A percentile compares a stretch with the other conserved stretches of the same genome.
Conservation (phyloP, 805 yeast genomes). For the Yarrowia sp. region DNA sequence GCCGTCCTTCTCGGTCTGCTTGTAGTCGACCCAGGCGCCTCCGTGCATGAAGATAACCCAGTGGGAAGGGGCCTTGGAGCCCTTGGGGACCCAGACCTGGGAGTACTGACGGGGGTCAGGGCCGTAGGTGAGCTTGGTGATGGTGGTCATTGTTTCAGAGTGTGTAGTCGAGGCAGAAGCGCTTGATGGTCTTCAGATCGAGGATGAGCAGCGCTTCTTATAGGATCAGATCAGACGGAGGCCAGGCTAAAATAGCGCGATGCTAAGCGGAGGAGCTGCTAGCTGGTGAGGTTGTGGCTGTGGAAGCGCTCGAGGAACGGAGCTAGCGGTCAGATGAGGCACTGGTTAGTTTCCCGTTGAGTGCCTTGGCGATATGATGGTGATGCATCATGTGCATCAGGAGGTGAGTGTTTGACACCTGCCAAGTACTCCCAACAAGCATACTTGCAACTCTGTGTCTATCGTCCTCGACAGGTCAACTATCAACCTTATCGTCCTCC, state of each 20-base stretch:
- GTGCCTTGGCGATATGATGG: background rate
- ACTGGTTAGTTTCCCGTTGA: constrained; percentile 1
- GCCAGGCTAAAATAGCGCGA: background rate
- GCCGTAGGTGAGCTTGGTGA: constrained; percentile 5
- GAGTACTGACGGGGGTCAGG: constrained; percentile 9
- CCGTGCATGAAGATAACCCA: constrained; percentile 68
- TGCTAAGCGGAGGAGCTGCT: background rate
- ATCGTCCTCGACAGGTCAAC: background rate
- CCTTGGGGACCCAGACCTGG: background rate
- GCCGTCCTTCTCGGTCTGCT: constrained; percentile 59
- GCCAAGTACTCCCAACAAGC: background rate
- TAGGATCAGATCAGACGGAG: background rate
- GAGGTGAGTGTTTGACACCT: background rate
- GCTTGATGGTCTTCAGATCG: background rate
- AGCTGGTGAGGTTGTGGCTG: background rate
- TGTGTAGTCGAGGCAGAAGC: background rate
- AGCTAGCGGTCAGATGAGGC: background rate
- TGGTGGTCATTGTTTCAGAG: background rate
- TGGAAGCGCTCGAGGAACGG: background rate
- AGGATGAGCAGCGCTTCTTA: background rate
- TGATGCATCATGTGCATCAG: background rate
- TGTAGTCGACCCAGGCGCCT: constrained; percentile 82
- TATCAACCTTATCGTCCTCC: constrained; percentile 5
- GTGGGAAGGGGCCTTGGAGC: background rate
- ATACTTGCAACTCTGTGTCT: background rate